These are phyloP conservation scores for Puccinia horiana DNA, from an alignment of 1,284 basidiomycete species.

Conservation along the genomic window DNA sequence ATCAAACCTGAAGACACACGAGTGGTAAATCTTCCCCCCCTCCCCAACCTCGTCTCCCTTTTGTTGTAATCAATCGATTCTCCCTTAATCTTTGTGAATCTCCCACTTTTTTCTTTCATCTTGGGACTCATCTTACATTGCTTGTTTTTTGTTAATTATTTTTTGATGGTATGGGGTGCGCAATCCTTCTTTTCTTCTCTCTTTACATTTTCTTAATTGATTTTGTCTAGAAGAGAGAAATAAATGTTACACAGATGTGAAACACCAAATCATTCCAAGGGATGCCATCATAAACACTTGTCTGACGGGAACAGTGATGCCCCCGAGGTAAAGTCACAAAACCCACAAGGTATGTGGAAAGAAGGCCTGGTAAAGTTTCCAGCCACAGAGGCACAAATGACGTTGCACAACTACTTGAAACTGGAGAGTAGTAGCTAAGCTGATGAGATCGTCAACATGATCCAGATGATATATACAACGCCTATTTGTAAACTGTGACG, in stretches of 20 bases:
- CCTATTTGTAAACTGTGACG: too few relatives aligned
- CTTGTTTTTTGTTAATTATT: not conserved
- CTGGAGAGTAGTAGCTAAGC: not conserved
- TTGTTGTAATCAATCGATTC: not conserved
- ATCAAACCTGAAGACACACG: slow-evolving; percentile 15
- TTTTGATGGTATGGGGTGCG: not conserved
- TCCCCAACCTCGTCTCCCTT: not conserved
- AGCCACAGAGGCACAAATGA: not conserved
- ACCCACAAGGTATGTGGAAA: too few relatives aligned
- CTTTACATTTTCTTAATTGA: not conserved
- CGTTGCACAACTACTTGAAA: not conserved
- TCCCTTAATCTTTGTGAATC: not conserved
- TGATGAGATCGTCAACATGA: not conserved
- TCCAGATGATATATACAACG: too few relatives aligned
- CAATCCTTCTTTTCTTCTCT: not conserved
- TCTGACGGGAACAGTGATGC: too few relatives aligned
- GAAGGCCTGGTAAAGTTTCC: too few relatives aligned
- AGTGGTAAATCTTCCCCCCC: slow-evolving; percentile 5
- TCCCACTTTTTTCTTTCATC: not conserved
- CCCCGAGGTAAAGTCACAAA: too few relatives aligned
- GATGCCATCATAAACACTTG: too few relatives aligned
- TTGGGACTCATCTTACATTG: not conserved
- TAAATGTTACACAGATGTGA: not conserved
- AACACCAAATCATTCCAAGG: not conserved
- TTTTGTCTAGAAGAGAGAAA: not conserved